Conservation (phyloP, 2,329 filamentous ascomycete species). For the Coniochaeta prunicola region DNA sequence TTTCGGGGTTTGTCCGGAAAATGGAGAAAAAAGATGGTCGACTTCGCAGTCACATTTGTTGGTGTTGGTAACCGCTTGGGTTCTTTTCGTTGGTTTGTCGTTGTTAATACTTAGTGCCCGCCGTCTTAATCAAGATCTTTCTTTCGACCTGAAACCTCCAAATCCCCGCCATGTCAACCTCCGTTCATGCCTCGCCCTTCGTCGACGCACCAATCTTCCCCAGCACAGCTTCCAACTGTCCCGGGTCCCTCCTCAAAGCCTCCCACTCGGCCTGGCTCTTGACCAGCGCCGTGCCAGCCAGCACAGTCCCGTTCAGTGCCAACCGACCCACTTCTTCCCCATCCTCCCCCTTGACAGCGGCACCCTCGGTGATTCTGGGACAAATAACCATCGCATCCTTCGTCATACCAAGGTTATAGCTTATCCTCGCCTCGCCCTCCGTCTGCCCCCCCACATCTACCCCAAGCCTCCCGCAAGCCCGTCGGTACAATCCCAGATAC, state of each 20-base stretch:
- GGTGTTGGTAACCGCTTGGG: not conserved
- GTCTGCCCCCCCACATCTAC: not conserved
- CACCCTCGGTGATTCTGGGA: constrained; percentile 47
- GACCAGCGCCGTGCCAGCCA: constrained; percentile 57
- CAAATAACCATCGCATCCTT: constrained; percentile 43
- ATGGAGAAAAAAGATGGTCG: not conserved
- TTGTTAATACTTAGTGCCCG: not conserved
- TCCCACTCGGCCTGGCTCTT: constrained; percentile 53
- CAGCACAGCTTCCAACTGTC: constrained; percentile 31
- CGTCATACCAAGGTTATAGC: constrained; percentile 59
- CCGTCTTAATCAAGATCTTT: not conserved
- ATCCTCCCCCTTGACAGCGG: constrained; percentile 15
- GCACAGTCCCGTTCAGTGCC: constrained; percentile 53
- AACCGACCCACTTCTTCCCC: constrained; percentile 30
- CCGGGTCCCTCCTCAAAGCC: constrained; percentile 33
- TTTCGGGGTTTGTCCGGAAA: not conserved
- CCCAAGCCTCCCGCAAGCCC: constrained; percentile 22
- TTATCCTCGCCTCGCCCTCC: constrained; percentile 41
- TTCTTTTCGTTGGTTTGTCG: not conserved
- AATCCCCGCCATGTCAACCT: not conserved
- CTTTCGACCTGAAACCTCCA: not conserved
- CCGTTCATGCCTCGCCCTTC: not conserved
- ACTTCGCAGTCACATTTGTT: not conserved
- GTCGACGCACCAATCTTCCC: constrained; percentile 28
- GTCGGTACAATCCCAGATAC: constrained; percentile 42